These are phyloP conservation scores for Tulasnella sp. DNA, from an alignment of 768 basidiomycete species.

Conservation along the genomic window DNA sequence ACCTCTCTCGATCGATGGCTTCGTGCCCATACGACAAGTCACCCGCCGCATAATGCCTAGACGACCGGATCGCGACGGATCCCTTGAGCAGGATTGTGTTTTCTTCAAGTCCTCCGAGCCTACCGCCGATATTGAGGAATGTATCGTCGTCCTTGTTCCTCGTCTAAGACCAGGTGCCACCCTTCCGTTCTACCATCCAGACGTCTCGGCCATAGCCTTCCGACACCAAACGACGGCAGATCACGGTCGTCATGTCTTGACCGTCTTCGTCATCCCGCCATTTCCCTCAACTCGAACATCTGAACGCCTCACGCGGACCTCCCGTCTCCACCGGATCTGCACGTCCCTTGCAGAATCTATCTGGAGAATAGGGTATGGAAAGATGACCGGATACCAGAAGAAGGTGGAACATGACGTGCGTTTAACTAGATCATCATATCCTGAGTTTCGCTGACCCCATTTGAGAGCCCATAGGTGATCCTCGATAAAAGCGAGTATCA, in stretches of 20 bases:
- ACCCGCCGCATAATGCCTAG: conserved; percentile 64
- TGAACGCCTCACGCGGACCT: conserved; percentile 37
- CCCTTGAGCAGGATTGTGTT: conserved; percentile 68
- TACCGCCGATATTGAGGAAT: conserved; percentile 20
- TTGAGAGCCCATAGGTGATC: background rate
- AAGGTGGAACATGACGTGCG: conserved; percentile 66
- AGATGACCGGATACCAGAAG: conserved; percentile 71
- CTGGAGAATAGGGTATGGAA: conserved; percentile 84
- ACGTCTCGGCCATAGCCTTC: conserved; percentile 70
- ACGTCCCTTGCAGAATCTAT: conserved; percentile 70
- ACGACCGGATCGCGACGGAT: conserved; percentile 60
- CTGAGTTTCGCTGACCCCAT: too few relatives aligned
- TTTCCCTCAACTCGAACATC: background rate
- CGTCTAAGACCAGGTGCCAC: conserved; percentile 29
- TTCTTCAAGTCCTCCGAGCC: conserved; percentile 31
- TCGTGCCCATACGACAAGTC: conserved; percentile 38
- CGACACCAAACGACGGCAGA: conserved; percentile 40
- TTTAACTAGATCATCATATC: background rate
- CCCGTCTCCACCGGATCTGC: conserved; percentile 69
- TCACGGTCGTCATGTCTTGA: conserved; percentile 25
- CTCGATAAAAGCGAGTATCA: conserved; percentile 61
- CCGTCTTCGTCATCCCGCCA: conserved; percentile 44
- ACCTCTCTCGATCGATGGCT: conserved; percentile 20
- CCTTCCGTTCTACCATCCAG: conserved; percentile 86
- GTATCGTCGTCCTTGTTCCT: conserved; percentile 28